These are phyloP conservation scores for Coniochaeta hoffmannii DNA, from an alignment of 2,329 filamentous ascomycete genomes.

Conservation along the genomic window DNA sequence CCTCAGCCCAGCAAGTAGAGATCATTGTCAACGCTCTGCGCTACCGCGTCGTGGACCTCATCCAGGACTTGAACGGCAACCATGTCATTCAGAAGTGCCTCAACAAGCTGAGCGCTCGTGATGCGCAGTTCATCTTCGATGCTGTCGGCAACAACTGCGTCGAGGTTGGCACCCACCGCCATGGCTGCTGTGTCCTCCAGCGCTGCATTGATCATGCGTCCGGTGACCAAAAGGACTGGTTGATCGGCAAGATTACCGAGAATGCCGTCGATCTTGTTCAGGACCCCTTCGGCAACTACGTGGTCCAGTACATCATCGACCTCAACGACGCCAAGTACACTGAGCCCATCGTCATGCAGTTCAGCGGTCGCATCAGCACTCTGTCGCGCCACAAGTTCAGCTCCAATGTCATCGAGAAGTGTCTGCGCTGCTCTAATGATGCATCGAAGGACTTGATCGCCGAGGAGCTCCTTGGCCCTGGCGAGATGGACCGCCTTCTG, in stretches of 20 bases:
- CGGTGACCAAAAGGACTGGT: conserved; percentile 76
- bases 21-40: conserved; percentile 82
- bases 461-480: conserved; percentile 65
- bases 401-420: conserved; percentile 98
- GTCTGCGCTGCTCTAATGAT: conserved; percentile 72
- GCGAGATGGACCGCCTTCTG: conserved; percentile 80
- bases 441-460: conserved; percentile 74
- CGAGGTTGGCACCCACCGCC: conserved; percentile 89
- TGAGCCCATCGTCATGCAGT: conserved; percentile 76
- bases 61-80: conserved; percentile 96
- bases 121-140: conserved; percentile 95
- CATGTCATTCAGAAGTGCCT: conserved; percentile 99
- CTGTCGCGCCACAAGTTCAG: conserved; percentile 96
- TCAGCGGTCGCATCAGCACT: conserved; percentile 63
- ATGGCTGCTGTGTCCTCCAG: conserved; percentile 96
- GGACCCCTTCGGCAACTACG: conserved; percentile 97
- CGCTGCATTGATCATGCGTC: conserved; percentile 97
- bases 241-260: conserved; percentile 80
- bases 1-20: conserved; percentile 74
- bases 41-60: conserved; percentile 82
- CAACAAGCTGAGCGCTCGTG: conserved; percentile 77
- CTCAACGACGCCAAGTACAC: conserved; percentile 83
- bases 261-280: conserved; percentile 87
- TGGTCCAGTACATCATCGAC: conserved; percentile 97
- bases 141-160: conserved; percentile 83